Evolutionary conservation across 257 asterid genomes (phyloP).

Genomic region (Nicotiana noctiflora): DNA sequence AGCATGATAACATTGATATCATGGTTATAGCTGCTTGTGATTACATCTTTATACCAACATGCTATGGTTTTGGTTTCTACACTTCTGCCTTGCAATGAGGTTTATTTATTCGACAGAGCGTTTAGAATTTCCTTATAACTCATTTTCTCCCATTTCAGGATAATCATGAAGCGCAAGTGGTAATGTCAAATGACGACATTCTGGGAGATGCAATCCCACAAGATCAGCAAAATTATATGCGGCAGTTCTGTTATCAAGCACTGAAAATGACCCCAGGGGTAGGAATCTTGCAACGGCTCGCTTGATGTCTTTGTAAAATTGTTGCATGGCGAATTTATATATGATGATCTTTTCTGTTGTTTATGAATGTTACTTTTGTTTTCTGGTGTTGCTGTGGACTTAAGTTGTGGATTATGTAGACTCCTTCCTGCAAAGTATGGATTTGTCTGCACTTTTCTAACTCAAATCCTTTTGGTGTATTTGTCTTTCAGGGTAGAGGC

Average conservation of each 20-base stretch:
- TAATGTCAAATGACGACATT: slow-evolving; percentile 76
- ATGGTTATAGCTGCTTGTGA: neutral
- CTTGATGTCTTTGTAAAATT: neutral
- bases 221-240: slow-evolving; percentile 64
- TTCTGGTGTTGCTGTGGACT: slow-evolving; percentile 1
- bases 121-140: neutral
- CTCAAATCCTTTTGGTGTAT: slow-evolving; percentile 13
- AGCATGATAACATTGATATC: neutral
- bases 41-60: slow-evolving; percentile 1
- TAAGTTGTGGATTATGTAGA: slow-evolving; percentile 6
- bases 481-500: slow-evolving; percentile 50
- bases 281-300: slow-evolving; percentile 7
- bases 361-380: neutral
- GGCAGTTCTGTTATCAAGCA: slow-evolving; percentile 72
- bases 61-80: neutral
- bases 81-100: neutral
- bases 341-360: neutral
- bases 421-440: neutral
- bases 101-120: neutral
- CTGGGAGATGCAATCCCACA: slow-evolving; percentile 80
- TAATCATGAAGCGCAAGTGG: slow-evolving; percentile 45
- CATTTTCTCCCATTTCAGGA: slow-evolving; percentile 48
- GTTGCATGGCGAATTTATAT: neutral
- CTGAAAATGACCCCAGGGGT: slow-evolving; percentile 76
- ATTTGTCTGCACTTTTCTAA: neutral